phyloP scores from a whole-genome alignment of 2,329 filamentous ascomycete species.

The Myrmaecium sp. region DNA sequence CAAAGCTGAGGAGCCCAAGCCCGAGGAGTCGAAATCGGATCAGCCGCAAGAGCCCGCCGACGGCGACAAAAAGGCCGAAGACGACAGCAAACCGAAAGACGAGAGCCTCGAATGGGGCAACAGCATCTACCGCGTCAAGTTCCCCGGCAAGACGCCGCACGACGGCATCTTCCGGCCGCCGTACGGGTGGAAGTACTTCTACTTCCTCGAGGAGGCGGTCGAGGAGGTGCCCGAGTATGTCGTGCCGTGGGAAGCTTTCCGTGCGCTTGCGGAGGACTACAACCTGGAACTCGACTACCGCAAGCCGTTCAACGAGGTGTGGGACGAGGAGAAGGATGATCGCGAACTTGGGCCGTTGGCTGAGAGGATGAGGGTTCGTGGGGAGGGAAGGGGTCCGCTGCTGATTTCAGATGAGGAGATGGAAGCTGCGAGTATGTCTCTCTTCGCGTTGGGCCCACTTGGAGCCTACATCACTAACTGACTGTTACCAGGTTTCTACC shows the following conservation, averaged over 20 bases:
- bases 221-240: constrained; percentile 96
- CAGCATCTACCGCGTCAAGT: constrained; percentile 76
- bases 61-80: constrained; percentile 8
- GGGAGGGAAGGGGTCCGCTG: constrained; percentile 46
- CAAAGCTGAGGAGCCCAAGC: constrained; percentile 18
- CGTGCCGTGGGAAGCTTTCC: constrained; percentile 95
- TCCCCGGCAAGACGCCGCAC: constrained; percentile 63
- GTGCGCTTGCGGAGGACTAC: constrained; percentile 87
- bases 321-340: constrained; percentile 82
- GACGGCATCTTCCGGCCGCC: constrained; percentile 88
- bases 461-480: constrained; percentile 1
- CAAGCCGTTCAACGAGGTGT: constrained; percentile 78
- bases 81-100: constrained; percentile 29
- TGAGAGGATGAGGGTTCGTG: constrained; percentile 88
- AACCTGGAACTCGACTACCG: constrained; percentile 92
- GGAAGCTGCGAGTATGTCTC: constrained; percentile 56
- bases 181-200: constrained; percentile 96
- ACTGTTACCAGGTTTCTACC: constrained; percentile 47
- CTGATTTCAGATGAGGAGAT: constrained; percentile 72
- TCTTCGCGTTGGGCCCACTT: not conserved
- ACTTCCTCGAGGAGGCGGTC: constrained; percentile 89
- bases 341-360: constrained; percentile 64
- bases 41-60: constrained; percentile 6
- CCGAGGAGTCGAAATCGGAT: constrained; percentile 8
- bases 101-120: constrained; percentile 70